Evolutionary conservation across 2,329 filamentous ascomycete genomes (phyloP), one percentile per base, ranked within the genome.

Genomic region (Colletotrichum nymphaeae): DNA sequence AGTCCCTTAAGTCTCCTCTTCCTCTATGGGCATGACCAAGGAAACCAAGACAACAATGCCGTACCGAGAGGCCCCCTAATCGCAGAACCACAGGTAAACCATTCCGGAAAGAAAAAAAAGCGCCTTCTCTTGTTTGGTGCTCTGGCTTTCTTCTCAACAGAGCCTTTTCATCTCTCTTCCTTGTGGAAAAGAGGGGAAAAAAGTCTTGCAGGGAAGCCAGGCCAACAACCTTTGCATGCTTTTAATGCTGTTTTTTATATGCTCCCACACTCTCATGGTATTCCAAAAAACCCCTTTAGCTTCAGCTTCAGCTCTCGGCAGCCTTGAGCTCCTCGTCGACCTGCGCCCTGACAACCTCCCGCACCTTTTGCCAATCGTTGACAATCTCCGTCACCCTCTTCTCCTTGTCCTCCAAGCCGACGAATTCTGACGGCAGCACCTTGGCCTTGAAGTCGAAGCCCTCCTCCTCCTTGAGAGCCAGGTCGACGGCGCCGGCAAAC

Each of bases 401-500:
- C 81, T 95, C 92, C 84, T 92, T 92, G 78, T 92, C 84, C 79
- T 95, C 92, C 1, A 98, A 85, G 0, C 94, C 96, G 42, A 93
- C 85, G 79, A 98, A 97, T 84, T 98, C 94, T 70, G 89, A 82
- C 0, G 96, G 96, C 67, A 97, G 87, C 1, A 98, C 93, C 75
- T 93, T 90, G 75, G 88, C 83, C 53, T 90, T 87, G 80, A 98
- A 98, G 77, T 91, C 88, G 78, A 97, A 98, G 1, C 88, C 91
- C n/a, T 88, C 82, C 80, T 94, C 88, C 9, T 89, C 89, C 75
- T 91, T 89, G 73, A 98, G 86, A 0, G 96, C 95, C 60, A 93
- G 82, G 77, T 95, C 93, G 1, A 99, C 96, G 0, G 95, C 95
- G 37, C 91, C 90, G 0, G 93, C 92, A 80, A 99, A 99, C 83